These are phyloP conservation scores for Geranium incanum DNA, from an alignment of 441 rosid genomes.

Conservation along the genomic window DNA sequence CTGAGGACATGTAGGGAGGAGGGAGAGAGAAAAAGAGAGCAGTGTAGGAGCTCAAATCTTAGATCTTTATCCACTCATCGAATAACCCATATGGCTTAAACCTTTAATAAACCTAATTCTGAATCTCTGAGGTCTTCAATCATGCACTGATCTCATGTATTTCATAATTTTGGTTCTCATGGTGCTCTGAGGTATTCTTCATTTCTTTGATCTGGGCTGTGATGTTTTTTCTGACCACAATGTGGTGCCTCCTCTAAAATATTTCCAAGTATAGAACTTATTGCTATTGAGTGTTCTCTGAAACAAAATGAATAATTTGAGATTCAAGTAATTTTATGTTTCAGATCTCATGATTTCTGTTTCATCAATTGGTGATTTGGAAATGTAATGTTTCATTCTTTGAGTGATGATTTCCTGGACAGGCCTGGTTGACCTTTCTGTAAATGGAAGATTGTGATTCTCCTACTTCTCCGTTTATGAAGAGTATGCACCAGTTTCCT, in stretches of 20 bases:
- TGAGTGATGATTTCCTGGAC: slow-evolving; percentile 13
- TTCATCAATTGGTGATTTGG: slow-evolving; percentile 4
- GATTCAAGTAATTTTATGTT: not conserved
- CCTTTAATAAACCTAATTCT: not conserved
- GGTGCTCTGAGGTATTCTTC: not conserved
- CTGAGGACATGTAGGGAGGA: not conserved
- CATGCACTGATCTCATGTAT: not conserved
- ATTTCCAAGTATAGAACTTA: slow-evolving; percentile 2
- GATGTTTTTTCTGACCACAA: not conserved
- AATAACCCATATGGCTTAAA: not conserved
- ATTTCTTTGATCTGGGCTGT: not conserved
- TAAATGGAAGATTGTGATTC: not conserved
- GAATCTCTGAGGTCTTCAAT: not conserved
- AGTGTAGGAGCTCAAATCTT: not conserved
- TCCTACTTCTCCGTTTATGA: not conserved
- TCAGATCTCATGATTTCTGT: slow-evolving; percentile 9
- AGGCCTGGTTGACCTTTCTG: slow-evolving; percentile 12
- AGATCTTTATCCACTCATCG: not conserved
- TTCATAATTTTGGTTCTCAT: slow-evolving; percentile 13
- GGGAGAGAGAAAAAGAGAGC: not conserved
- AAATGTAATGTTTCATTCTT: slow-evolving; percentile 16
- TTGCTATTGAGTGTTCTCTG: not conserved
- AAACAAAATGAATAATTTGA: not conserved
- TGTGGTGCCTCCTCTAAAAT: slow-evolving; percentile 5
- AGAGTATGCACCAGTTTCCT: not conserved